Evolutionary conservation across 2,329 filamentous ascomycete species (phyloP).

Genomic region (Fusarium concolor): DNA sequence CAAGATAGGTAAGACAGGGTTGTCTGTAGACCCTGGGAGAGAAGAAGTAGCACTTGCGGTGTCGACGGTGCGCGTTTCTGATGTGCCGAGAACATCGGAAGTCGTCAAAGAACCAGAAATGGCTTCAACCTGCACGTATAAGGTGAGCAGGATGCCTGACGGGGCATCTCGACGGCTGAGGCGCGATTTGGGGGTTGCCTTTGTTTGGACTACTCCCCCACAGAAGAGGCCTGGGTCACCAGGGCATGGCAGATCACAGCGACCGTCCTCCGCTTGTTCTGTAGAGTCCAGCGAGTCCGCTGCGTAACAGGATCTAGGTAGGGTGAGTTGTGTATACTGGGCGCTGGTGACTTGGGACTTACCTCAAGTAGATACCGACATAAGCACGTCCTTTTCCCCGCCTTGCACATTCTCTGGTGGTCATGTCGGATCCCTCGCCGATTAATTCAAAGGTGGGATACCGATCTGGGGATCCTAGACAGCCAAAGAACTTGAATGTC

Average conservation of each 20-base stretch:
- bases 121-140: conserved; percentile 8
- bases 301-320: conserved; percentile 28
- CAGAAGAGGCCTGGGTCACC: conserved; percentile 30
- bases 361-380: conserved; percentile 24
- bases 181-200: background rate
- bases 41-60: background rate
- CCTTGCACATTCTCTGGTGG: conserved; percentile 14
- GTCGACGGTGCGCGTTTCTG: background rate
- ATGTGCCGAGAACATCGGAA: background rate
- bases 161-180: conserved; percentile 17
- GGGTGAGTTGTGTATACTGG: background rate
- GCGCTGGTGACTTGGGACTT: background rate
- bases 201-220: conserved; percentile 8
- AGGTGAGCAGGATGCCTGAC: conserved; percentile 18
- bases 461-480: conserved; percentile 19
- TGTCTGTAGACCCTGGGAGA: background rate
- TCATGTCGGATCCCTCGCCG: conserved; percentile 12
- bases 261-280: background rate
- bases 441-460: conserved; percentile 30
- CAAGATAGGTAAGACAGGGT: background rate
- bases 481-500: conserved; percentile 23
- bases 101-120: background rate
- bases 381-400: background rate
- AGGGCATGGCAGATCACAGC: conserved; percentile 27
- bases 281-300: conserved; percentile 7